Evolutionary conservation across 225 moss, liverwort and hornwort species (phyloP).

Genomic region (Bryum argenteum): DNA sequence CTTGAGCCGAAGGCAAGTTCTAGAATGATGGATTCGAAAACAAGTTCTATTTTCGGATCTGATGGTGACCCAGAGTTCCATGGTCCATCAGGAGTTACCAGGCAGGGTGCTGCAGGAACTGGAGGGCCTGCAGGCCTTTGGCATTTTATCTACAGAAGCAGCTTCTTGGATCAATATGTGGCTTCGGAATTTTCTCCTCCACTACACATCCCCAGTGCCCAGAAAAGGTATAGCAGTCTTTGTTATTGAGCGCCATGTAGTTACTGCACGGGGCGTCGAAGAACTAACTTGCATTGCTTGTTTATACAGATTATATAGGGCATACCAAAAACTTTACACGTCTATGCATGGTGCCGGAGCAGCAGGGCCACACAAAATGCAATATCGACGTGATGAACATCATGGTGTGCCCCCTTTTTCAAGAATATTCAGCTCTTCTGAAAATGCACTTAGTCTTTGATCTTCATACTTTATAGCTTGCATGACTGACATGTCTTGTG

Average conservation of each 20-base stretch:
- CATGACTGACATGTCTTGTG: conserved; percentile 35
- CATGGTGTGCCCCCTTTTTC: conserved; percentile 51
- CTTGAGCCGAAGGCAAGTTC: conserved; percentile 55
- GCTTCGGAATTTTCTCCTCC: conserved; percentile 92
- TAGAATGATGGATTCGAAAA: conserved; percentile 40
- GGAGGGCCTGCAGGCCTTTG: conserved; percentile 89
- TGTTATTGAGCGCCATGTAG: not conserved
- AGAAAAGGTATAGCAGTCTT: conserved; percentile 70
- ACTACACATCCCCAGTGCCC: conserved; percentile 64
- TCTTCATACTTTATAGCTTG: conserved; percentile 10
- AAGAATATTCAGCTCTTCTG: conserved; percentile 10
- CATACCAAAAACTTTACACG: conserved; percentile 84
- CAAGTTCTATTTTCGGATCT: conserved; percentile 44
- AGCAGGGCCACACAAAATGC: conserved; percentile 88
- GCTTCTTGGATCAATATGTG: conserved; percentile 93
- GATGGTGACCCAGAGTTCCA: conserved; percentile 51
- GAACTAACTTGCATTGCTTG: conserved; percentile 21
- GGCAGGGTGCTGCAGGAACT: conserved; percentile 51
- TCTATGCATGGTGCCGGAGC: conserved; percentile 77
- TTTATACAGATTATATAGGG: conserved; percentile 73
- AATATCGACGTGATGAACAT: conserved; percentile 84
- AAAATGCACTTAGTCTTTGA: not conserved
- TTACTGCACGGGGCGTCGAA: not conserved
- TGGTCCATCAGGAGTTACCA: conserved; percentile 40
- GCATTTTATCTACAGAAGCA: conserved; percentile 96